Evolutionary conservation across 345 rosid genomes (phyloP), one percentile per base, ranked within the genome.

Genomic region (Schrenkiella parvula): DNA sequence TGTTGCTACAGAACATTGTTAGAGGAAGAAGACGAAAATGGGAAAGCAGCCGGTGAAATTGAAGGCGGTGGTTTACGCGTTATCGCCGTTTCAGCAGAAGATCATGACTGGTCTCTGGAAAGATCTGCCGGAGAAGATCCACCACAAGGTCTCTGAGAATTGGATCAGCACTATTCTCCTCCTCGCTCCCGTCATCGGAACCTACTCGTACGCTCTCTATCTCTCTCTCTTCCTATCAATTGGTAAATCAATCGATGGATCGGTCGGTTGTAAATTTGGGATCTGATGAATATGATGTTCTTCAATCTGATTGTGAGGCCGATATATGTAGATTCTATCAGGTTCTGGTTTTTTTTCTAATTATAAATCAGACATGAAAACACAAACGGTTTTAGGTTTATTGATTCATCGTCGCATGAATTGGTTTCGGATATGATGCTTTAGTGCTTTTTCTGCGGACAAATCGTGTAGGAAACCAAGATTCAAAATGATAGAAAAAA

Each of bases 61-160:
- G 92, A 88, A 84, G 86, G 97, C 95, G 46, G 92, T 91, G 79
- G 84, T 88, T 4, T 88, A 87, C 80, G 84, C 91, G 4, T 79
- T 88, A 38, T 88, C 95, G 13, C 97, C 92, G 34, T 91, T 85
- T 73, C 97, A 91, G 62, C 92, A 91, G 80, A 88, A 87, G 85
- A 68, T 82, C 8, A 87, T 88, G 95, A 8, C 77, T 0, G 92
- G 95, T 15, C 85, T 88, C 0, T 91, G 88, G 87, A 89, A 84
- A 12, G 95, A 91, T 80, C 78, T 88, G 4, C 85, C 95, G 0
- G 66, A 44, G 53, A 91, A 88, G 92, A 81, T 91, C 78, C 81
- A 79, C 39, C 97, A 91, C 82, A 91, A 91, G 86, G 83, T 91
- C 75, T 77, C 90, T 54, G 95, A 91, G 74, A 91, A 88, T 67